phyloP scores from a whole-genome alignment of 768 basidiomycete genomes.

The Termitomyces eurrhizus region DNA sequence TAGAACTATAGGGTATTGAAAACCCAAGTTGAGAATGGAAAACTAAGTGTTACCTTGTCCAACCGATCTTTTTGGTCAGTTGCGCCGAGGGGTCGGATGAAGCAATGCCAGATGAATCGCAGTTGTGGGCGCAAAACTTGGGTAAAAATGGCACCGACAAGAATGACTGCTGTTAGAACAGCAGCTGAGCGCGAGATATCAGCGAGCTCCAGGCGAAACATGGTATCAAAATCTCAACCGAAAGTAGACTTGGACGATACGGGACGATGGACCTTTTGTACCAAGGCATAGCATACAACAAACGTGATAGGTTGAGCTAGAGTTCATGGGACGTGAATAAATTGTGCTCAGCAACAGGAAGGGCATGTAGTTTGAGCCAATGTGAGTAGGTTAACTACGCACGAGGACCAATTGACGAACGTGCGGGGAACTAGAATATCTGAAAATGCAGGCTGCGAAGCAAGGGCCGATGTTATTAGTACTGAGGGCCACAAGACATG shows the following conservation, averaged over 20 bases:
- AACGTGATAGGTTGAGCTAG: conserved; percentile 12
- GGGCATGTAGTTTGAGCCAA: background rate
- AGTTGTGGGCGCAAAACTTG: conserved; percentile 33
- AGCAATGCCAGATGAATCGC: conserved; percentile 49
- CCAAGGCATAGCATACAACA: conserved; percentile 1
- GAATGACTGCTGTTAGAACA: conserved; percentile 5
- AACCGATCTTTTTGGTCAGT: conserved; percentile 40
- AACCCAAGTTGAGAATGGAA: background rate
- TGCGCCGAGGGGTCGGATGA: conserved; percentile 37
- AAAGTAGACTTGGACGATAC: background rate
- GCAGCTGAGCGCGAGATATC: conserved; percentile 8
- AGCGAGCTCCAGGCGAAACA: conserved; percentile 5
- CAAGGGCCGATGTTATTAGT: background rate
- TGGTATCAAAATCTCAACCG: background rate
- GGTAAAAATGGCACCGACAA: conserved; percentile 10
- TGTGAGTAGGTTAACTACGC: conserved; percentile 5
- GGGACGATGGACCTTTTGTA: conserved; percentile 11
- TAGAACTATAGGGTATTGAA: conserved; percentile 44
- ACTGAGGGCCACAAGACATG: background rate
- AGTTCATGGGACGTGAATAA: conserved; percentile 3
- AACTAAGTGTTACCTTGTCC: conserved; percentile 31
- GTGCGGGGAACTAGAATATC: conserved; percentile 6
- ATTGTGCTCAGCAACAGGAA: background rate
- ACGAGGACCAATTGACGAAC: conserved; percentile 14
- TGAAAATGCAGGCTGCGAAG: conserved; percentile 1